Base-by-base conservation (phyloP, 345 rosid genomes). In the Leavenworthia alabamica region DNA sequence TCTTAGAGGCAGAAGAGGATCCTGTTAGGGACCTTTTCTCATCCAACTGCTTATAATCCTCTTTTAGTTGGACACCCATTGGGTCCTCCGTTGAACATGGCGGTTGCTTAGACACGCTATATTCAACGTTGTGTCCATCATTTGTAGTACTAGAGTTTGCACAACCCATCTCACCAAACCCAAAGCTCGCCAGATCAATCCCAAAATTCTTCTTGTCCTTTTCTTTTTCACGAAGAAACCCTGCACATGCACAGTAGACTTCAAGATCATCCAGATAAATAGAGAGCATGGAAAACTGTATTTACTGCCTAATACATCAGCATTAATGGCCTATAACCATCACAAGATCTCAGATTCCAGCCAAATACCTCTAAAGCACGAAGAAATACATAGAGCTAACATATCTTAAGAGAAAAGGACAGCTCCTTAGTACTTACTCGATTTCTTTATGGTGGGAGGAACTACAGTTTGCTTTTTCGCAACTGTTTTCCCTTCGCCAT, bases 1-100 rank as follows among this genome's bases (percentile, higher is more conserved):
- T 65, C 23, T 14, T 59, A 47, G 66, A 41, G 26, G 56, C 68
- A 52, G 84, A 66, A 40, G 80, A 63, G 12, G 64, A 65, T 40
- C 31, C 71, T 36, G 37, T 44, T 15, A 46, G 26, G n/a, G 64
- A 46, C 51, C 14, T 33, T 56, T 66, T 13, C 49, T 47, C 49
- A 17, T 57, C 42, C 56, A 37, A 46, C 36, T 29, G 17, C 59
- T 62, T 62, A 20, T 8, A 31, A 62, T 19, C 28, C 7, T 39
- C 36, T 26, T 62, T 49, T 6, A 49, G 8, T 12, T 37, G 57
- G 27, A 16, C 52, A 47, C 9, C 31, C 32, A n/a, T n/a, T n/a
- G 32, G 31, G 5, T 47, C 51, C n/a, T 46, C 31, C 9, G 9
- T 7, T 23, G 33, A 47, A 26, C 53, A 24, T 47, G 53, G 32